A percentile compares a stretch with the other conserved stretches of the same genome.
phyloP scores from a whole-genome alignment of 2,329 filamentous ascomycete species.

The Claviceps capensis region DNA sequence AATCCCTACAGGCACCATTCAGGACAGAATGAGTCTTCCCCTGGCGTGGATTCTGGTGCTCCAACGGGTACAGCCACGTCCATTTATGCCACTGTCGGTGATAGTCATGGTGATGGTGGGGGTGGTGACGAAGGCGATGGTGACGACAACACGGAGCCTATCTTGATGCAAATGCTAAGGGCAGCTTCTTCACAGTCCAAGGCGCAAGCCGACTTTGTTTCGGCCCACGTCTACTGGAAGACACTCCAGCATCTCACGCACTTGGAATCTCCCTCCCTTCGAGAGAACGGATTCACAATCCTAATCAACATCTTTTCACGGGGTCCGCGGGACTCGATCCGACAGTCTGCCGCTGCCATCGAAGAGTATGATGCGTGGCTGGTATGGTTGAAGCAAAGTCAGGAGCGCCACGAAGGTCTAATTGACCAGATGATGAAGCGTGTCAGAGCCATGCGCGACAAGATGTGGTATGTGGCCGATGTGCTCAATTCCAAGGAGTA shows the following conservation, averaged over 20 bases:
- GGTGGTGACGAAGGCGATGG: background rate
- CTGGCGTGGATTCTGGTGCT: constrained; percentile 5
- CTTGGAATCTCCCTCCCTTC: constrained; percentile 45
- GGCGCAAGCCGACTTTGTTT: constrained; percentile 68
- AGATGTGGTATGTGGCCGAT: constrained; percentile 98
- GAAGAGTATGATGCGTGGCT: constrained; percentile 73
- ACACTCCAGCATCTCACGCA: constrained; percentile 61
- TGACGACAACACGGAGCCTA: constrained; percentile 31
- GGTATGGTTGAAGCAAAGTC: constrained; percentile 69
- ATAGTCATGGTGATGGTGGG: background rate
- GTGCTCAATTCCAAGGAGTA: constrained; percentile 83
- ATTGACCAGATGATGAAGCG: constrained; percentile 64
- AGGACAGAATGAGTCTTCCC: constrained; percentile 7
- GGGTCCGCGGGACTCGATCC: constrained; percentile 55
- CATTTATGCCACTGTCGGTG: background rate
- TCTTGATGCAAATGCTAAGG: constrained; percentile 60
- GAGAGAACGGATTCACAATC: constrained; percentile 55
- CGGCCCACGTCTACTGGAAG: constrained; percentile 74
- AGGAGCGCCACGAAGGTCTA: constrained; percentile 61
- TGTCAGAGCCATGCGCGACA: constrained; percentile 67
- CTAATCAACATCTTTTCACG: constrained; percentile 62
- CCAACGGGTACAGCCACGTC: background rate
- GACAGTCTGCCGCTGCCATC: constrained; percentile 55
- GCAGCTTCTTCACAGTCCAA: constrained; percentile 65
- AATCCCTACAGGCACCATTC: constrained; percentile 40